phyloP scores from a whole-genome alignment of 345 rosid species.

The Aquilaria malaccensis region DNA sequence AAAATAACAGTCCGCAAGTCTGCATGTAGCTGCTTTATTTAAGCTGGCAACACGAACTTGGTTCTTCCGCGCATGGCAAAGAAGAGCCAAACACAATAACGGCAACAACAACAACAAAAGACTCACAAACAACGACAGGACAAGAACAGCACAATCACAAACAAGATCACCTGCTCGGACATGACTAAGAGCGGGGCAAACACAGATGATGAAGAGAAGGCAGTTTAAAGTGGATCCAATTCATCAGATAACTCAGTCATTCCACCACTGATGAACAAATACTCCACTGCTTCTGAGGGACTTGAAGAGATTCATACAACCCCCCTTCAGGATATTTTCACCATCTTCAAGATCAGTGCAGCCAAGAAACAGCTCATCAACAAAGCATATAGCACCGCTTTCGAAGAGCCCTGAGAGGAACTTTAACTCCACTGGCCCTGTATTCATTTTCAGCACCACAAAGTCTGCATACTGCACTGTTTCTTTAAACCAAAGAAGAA shows the following conservation, averaged over 20 bases:
- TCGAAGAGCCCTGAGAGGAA: constrained; percentile 49
- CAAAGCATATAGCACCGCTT: constrained; percentile 64
- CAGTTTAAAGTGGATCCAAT: no score
- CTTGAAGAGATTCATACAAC: constrained; percentile 45
- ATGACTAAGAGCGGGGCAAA: no score
- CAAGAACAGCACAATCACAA: no score
- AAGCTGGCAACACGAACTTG: no score
- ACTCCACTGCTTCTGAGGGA: constrained; percentile 65
- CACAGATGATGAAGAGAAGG: no score
- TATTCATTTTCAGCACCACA: constrained; percentile 75
- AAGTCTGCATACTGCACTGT: constrained; percentile 64
- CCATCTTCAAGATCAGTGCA: constrained; percentile 34
- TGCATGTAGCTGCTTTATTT: no score
- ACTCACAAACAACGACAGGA: no score
- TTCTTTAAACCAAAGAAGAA: constrained; percentile 74
- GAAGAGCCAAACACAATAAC: no score
- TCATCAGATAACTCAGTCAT: constrained; percentile 13
- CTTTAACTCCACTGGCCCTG: constrained; percentile 48
- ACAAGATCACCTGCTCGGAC: no score
- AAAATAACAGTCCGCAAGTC: no score
- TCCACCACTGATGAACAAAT: constrained; percentile 93
- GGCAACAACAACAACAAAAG: no score
- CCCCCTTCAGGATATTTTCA: constrained; percentile 21
- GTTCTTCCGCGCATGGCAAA: no score
- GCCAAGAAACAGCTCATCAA: constrained; percentile 70